These are phyloP conservation scores for Neostapfia colusana DNA, from an alignment of 176 grass and related monocot genomes.

Conservation along the genomic window DNA sequence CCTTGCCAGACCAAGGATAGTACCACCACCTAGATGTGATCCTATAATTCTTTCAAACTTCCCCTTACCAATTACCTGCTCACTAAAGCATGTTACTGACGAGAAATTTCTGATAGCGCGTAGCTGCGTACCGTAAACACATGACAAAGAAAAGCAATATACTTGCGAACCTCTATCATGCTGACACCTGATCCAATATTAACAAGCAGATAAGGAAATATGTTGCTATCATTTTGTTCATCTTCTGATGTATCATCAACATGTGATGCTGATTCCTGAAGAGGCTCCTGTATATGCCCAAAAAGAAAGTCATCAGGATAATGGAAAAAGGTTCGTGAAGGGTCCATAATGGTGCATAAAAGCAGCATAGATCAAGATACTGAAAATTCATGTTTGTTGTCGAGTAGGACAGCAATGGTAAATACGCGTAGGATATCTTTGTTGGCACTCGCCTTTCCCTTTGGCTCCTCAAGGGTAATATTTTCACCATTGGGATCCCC, in stretches of 20 bases:
- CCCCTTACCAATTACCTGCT: slow-evolving; percentile 88
- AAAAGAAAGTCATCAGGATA: background rate
- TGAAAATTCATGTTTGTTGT: slow-evolving; percentile 9
- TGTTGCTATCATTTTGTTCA: slow-evolving; percentile 76
- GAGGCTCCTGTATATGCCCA: slow-evolving; percentile 50
- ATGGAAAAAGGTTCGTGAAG: too few relatives aligned
- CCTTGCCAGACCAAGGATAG: slow-evolving; percentile 43
- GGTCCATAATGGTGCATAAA: slow-evolving; percentile 5
- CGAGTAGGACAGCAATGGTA: slow-evolving; percentile 16
- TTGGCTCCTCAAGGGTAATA: slow-evolving; percentile 31
- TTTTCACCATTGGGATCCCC: slow-evolving; percentile 53
- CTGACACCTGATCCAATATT: slow-evolving; percentile 99
- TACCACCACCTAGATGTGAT: slow-evolving; percentile 92
- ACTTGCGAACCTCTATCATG: slow-evolving; percentile 86
- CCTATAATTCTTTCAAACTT: slow-evolving; percentile 98
- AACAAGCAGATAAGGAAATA: slow-evolving; percentile 98
- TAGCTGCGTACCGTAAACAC: slow-evolving; percentile 14
- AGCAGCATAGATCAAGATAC: background rate
- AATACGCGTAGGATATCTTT: background rate
- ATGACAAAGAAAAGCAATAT: slow-evolving; percentile 14
- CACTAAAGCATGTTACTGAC: slow-evolving; percentile 26
- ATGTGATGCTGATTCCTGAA: slow-evolving; percentile 46
- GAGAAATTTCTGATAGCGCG: background rate
- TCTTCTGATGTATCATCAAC: slow-evolving; percentile 51
- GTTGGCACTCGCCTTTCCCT: slow-evolving; percentile 49